Base-by-base conservation (phyloP, 2,329 filamentous ascomycete genomes). In the Epichloe amarillans region DNA sequence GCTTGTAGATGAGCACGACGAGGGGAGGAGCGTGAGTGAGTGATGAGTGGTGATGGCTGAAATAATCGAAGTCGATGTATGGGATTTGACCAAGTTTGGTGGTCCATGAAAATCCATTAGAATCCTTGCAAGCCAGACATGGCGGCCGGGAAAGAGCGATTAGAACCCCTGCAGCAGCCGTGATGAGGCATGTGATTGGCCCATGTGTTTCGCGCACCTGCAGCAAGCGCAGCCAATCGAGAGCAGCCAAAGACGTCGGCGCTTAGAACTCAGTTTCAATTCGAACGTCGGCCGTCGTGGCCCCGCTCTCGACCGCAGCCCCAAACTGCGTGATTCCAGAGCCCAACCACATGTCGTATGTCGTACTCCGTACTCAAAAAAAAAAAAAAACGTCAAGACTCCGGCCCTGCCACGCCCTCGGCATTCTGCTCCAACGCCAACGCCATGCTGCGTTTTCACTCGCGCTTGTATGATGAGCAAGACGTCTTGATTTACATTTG, bases 131-230 rank as follows among this genome's bases (percentile, higher is more conserved):
- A 38, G 37, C 30, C 45, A 39, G 46, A 42, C 39, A 44, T 39
- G 44, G 53, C 50, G 43, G 30, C 45, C 50, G 52, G 50, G 54
- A 56, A 52, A 57, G 55, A 58, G 63, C 64, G 63, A 66, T 64
- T 62, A 62, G 57, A 61, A 58, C 64, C 66, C 57, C 57, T 67
- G 66, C 33, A 44, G 44, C 47, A 4, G 57, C 54, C 54, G 64
- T 68, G 65, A 67, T 66, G 56, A 55, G 49, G 51, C 53, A 53
- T 55, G 56, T 62, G 56, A 67, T 68, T 68, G 66, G 65, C 53
- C 55, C 51, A 48, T 54, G 47, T 54, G 53, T 53, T 45, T 50
- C 54, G 50, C 61, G 55, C 58, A 56, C 58, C 56, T 60, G 58
- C 54, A 60, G 54, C 50, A 57, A 51, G 50, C 49, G 39, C 55